Conservation (phyloP, 2,329 filamentous ascomycete species). For the Talaromyces sp. region DNA sequence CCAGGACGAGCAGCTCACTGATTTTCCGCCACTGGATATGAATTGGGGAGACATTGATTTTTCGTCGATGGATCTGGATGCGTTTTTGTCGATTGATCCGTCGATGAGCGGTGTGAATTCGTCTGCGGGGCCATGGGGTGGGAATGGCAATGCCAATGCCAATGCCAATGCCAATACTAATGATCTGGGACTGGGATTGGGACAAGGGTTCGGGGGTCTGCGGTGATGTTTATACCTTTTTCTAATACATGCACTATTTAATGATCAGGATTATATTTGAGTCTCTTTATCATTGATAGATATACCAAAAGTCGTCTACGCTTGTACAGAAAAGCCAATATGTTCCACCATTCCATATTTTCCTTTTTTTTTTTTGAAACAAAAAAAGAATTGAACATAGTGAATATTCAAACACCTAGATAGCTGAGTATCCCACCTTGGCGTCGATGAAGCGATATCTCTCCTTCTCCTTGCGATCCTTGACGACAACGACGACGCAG, state of each 20-base stretch:
- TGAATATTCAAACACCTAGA: not conserved
- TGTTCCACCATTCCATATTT: not conserved
- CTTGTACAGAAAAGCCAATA: not conserved
- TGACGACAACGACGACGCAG: slow-evolving; percentile 68
- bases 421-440: slow-evolving; percentile 54
- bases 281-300: not conserved
- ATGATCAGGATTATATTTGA: not conserved
- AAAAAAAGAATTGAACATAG: not conserved
- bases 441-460: slow-evolving; percentile 76
- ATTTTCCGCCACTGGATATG: slow-evolving; percentile 33
- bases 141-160: not conserved
- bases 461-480: slow-evolving; percentile 73
- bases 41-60: slow-evolving; percentile 35
- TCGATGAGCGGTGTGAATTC: not conserved
- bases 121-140: not conserved
- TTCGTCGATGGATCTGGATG: slow-evolving; percentile 35
- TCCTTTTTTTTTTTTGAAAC: not conserved
- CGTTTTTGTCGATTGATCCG: slow-evolving; percentile 32
- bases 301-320: not conserved
- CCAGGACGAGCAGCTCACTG: slow-evolving; percentile 14
- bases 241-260: not conserved
- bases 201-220: not conserved
- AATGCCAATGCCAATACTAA: not conserved
- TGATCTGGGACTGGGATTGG: slow-evolving; percentile 1
- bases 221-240: not conserved